These are phyloP conservation scores for Ailanthus altissimus DNA, from an alignment of 345 rosid genomes.

Conservation along the genomic window DNA sequence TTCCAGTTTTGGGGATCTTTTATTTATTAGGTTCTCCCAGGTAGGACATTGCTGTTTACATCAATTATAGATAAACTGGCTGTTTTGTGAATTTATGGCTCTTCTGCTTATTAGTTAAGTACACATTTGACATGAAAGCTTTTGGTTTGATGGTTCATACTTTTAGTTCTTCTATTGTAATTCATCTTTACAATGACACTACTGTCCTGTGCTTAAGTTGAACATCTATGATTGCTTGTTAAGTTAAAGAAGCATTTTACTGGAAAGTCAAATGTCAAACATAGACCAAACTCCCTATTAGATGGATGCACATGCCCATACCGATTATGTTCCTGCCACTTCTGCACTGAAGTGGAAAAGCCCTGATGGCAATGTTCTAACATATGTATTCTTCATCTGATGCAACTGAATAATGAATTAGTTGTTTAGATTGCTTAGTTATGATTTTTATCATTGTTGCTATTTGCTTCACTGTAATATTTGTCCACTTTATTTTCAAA, in stretches of 20 bases:
- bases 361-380: background rate
- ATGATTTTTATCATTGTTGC: background rate
- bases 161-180: background rate
- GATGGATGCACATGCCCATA: background rate
- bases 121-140: background rate
- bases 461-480: background rate
- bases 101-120: background rate
- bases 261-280: background rate
- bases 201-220: background rate
- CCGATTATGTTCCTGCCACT: background rate
- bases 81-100: slow-evolving; percentile 1
- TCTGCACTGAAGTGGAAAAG: background rate
- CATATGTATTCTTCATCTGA: background rate
- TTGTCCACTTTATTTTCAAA: background rate
- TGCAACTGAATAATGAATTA: background rate
- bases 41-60: background rate
- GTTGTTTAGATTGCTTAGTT: background rate
- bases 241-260: background rate
- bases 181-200: background rate
- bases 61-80: background rate
- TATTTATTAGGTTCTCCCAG: background rate
- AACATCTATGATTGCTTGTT: background rate
- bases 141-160: background rate
- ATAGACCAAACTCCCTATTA: background rate
- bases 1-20: background rate